Base-by-base conservation (phyloP, 2,329 filamentous ascomycete genomes). In the Calonectria pauciramosa region DNA sequence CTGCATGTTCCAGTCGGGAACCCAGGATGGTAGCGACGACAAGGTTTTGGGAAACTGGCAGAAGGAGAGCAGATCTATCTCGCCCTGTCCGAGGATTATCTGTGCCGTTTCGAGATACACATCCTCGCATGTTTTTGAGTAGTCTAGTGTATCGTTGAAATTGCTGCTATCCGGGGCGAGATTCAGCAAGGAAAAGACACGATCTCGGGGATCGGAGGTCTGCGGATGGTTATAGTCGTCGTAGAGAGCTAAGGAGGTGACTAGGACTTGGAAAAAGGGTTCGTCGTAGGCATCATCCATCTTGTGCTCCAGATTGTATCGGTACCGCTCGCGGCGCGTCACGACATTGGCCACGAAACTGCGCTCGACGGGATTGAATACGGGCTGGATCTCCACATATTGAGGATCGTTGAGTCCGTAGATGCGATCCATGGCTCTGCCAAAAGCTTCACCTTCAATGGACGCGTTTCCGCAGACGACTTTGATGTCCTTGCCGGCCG, bases 1-100 rank as follows among this genome's bases (percentile, higher is more conserved):
- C 11, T 67, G 38, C 74, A 76, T 77, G 20, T 32, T 76, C 76
- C 74, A 77, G 56, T 77, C 76, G 6, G 74, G 74, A 4, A 76
- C 76, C 76, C 74, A 77, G 20, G 56, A 71, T 4, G 76, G 74
- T 0, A 77, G 67, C 11, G 64, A 38, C 1, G 49, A 5, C 4
- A 75, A 44, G 26, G 26, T 54, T 14, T 71, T 72, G 0, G 76
- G 75, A 5, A 68, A 69, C 47, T 77, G 76, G 4, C 74, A 77
- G 49, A 69, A 77, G 10, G 68, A 23, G 16, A 77, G 26, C 1
- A 74, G 1, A 3, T 76, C 76, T 3, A 77, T 64, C 6, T 69
- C 14, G 5, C 76, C 76, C 32, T 77, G 71, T 1, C 59, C 18
- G 0, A 77, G 34, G 0, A 76, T 60, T 18, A 38, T 59, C 8